Evolutionary conservation across 2,329 filamentous ascomycete genomes (phyloP).

Genomic region (Rutstroemia sp.): DNA sequence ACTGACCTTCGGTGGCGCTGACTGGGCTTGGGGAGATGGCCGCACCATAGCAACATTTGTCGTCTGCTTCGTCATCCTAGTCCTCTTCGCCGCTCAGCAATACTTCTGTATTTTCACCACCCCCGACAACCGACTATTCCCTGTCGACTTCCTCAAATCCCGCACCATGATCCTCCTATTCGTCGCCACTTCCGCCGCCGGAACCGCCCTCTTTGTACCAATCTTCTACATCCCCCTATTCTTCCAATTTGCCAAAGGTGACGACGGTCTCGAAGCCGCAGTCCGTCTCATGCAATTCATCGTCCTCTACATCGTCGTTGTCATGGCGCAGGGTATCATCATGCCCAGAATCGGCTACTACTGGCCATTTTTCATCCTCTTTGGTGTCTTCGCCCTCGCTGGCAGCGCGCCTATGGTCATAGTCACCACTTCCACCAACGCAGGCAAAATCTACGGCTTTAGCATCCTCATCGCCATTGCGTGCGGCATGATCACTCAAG

Average conservation of each 20-base stretch:
- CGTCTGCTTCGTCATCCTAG: constrained; percentile 33
- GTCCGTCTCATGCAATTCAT: constrained; percentile 34
- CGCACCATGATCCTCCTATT: constrained; percentile 18
- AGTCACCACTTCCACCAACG: constrained; percentile 19
- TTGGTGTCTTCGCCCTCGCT: constrained; percentile 6
- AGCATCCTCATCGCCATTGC: constrained; percentile 34
- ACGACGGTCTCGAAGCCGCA: constrained; percentile 29
- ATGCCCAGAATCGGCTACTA: constrained; percentile 32
- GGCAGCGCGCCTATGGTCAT: constrained; percentile 27
- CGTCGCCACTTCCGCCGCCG: constrained; percentile 27
- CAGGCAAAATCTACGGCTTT: constrained; percentile 29
- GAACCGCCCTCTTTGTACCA: constrained; percentile 34
- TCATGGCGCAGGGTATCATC: constrained; percentile 31
- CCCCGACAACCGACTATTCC: constrained; percentile 13
- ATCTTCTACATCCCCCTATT: constrained; percentile 40
- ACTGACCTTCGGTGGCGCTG: constrained; percentile 4
- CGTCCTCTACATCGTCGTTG: constrained; percentile 33
- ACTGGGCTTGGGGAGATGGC: constrained; percentile 7
- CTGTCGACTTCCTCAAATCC: constrained; percentile 28
- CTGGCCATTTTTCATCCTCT: constrained; percentile 3
- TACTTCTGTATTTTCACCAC: constrained; percentile 20
- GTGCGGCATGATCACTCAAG: constrained; percentile 26
- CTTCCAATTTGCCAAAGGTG: constrained; percentile 38
- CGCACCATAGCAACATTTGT: constrained; percentile 30
- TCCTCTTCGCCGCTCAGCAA: constrained; percentile 12